Percentiles rank a stretch among this genome's conserved stretches.
Evolutionary conservation across 2,329 filamentous ascomycete genomes (phyloP).

Genomic region (Penicillium verrucosum): DNA sequence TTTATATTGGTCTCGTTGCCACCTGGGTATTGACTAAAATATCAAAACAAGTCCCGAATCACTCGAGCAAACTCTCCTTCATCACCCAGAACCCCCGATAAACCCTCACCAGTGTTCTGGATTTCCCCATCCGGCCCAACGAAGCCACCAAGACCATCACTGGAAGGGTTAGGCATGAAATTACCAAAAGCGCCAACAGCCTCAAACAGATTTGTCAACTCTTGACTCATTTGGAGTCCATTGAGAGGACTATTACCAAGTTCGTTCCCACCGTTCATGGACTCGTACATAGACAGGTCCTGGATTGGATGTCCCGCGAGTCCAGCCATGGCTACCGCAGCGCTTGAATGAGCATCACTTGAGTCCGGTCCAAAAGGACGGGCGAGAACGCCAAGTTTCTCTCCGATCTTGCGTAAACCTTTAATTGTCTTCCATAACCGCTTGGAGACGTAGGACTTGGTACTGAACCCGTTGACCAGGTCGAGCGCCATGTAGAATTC

Average conservation of each 20-base stretch:
- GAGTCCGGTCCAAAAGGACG: slow-evolving; percentile 40
- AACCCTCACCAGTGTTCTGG: slow-evolving; percentile 43
- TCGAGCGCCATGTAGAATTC: slow-evolving; percentile 67
- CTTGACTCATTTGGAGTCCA: slow-evolving; percentile 58
- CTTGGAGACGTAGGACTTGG: slow-evolving; percentile 60
- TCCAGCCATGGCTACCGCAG: slow-evolving; percentile 64
- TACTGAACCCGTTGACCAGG: slow-evolving; percentile 60
- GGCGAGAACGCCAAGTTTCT: slow-evolving; percentile 55
- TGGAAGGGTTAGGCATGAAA: slow-evolving; percentile 34
- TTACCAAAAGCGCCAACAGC: slow-evolving; percentile 55
- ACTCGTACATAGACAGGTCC: slow-evolving; percentile 50
- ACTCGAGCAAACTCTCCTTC: slow-evolving; percentile 60
- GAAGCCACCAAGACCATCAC: slow-evolving; percentile 41
- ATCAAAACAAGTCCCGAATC: slow-evolving; percentile 58
- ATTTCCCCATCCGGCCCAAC: slow-evolving; percentile 38
- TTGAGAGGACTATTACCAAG: slow-evolving; percentile 56
- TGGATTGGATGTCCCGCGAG: slow-evolving; percentile 62
- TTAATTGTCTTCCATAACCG: slow-evolving; percentile 63
- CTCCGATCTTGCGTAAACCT: slow-evolving; percentile 60
- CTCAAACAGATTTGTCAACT: slow-evolving; percentile 62
- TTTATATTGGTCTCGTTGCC: not conserved
- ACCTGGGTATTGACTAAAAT: not conserved
- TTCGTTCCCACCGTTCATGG: slow-evolving; percentile 37
- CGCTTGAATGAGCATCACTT: slow-evolving; percentile 57
- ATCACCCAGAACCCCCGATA: slow-evolving; percentile 48